Conservation (phyloP, 768 basidiomycete genomes). For the Leucosporidium yakuticum region DNA sequence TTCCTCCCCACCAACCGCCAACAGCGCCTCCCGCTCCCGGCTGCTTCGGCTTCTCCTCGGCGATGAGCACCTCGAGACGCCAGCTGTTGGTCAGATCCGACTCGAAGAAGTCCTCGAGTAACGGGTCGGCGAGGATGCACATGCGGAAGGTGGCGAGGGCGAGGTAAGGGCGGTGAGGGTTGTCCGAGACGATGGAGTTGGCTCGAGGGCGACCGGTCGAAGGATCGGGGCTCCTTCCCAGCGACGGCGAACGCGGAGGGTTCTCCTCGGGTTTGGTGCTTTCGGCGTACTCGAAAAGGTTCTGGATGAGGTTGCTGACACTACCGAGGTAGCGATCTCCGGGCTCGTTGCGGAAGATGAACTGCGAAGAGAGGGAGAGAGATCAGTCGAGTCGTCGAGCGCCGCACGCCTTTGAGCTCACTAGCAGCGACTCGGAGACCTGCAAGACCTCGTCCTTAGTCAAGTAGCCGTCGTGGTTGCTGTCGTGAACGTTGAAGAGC, state of each 20-base stretch:
- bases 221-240: constrained; percentile 28
- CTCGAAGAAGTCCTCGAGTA: constrained; percentile 94
- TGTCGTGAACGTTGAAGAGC: constrained; percentile 91
- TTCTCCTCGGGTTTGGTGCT: constrained; percentile 25
- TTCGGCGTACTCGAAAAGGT: constrained; percentile 84
- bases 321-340: constrained; percentile 96
- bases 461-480: constrained; percentile 84
- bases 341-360: constrained; percentile 94
- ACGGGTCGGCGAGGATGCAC: constrained; percentile 94
- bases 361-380: constrained; percentile 51
- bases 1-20: constrained; percentile 57
- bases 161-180: constrained; percentile 51
- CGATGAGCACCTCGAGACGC: constrained; percentile 58
- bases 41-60: constrained; percentile 45
- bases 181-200: constrained; percentile 37
- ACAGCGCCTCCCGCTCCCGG: constrained; percentile 44
- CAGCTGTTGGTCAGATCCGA: constrained; percentile 82
- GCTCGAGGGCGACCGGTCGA: constrained; percentile 13
- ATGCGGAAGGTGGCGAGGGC: constrained; percentile 96
- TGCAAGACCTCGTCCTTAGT: constrained; percentile 96
- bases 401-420: constrained; percentile 45
- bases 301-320: constrained; percentile 78
- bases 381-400: constrained; percentile 6
- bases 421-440: constrained; percentile 86
- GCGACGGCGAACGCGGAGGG: neutral